Base-by-base conservation (phyloP, 176 grass and related monocot species). In the Cocos nucifera region DNA sequence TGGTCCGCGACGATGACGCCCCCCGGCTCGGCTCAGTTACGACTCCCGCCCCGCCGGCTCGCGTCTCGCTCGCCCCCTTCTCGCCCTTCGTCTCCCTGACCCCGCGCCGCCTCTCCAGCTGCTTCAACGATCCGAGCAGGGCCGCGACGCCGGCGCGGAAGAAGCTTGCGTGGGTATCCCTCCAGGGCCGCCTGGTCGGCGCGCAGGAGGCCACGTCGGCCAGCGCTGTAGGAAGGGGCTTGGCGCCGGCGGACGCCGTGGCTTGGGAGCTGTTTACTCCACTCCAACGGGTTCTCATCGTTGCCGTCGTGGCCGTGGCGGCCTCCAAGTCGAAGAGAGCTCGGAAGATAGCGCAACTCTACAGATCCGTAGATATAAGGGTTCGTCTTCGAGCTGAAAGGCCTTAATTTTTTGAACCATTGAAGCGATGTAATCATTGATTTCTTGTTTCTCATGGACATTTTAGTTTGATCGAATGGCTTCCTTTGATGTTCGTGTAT, bases 181-280 rank as follows among this genome's bases (percentile, higher is more conserved):
- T 22, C 54, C 67, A 19, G 51, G 59, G 66, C 49, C 67, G 5
- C n/a, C 60, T 53, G 35, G 53, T 86, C 67, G 81, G 76, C 7
- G 81, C 80, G 32, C 73, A 92, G 57, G 84, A 87, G 53, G 87
- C 78, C 6, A 53, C 76, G 2, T 85, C 76, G 16, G 70, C 83
- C 0, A 30, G 25, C 2, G 25, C 51, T 12, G 84, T 73, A 0
- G 73, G 75, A 4, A 69, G 59, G 7, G 73, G 81, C 5, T 75
- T 97, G 15, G 17, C 21, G 1, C 0, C 9, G 0, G 63, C 76
- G 1, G 87, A 88, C 49, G 73, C 70, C 12, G 55, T 78, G 6
- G 75, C 84, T 15, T 98, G 93, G 93, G 81, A 98, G 20, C 73
- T 98, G 51, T 98, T 92, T 76, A 92, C 63, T 22, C 93, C 87